phyloP scores from a whole-genome alignment of 139 green algal genomes.

The Asterochloris sp. region DNA sequence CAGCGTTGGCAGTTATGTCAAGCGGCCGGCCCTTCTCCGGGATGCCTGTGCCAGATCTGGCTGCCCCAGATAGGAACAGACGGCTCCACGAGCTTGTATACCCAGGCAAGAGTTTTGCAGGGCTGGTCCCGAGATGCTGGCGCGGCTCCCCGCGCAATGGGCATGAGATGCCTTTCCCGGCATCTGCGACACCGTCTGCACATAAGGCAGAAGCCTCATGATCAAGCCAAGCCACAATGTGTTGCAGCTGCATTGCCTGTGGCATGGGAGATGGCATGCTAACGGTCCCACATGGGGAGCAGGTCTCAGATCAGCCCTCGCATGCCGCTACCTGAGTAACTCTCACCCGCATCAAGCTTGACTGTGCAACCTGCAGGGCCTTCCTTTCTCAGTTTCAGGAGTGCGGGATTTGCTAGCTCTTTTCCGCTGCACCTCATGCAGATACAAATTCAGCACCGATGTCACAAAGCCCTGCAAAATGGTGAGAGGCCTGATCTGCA shows the following conservation, averaged over 20 bases:
- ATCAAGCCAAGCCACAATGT: too few species aligned
- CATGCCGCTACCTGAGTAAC: neutral
- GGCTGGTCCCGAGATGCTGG: too few species aligned
- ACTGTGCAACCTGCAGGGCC: conserved; percentile 43
- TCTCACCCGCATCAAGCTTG: neutral
- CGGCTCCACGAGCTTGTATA: too few species aligned
- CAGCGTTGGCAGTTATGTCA: neutral
- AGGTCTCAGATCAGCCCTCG: neutral
- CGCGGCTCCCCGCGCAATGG: too few species aligned
- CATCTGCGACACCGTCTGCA: too few species aligned
- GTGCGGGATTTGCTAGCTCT: conserved; percentile 77
- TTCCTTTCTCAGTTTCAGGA: conserved; percentile 74
- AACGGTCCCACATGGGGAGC: neutral
- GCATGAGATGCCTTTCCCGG: too few species aligned
- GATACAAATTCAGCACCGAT: conserved; percentile 79
- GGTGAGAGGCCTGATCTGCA: neutral
- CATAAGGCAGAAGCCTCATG: too few species aligned
- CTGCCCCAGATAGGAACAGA: neutral
- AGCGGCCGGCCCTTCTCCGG: neutral
- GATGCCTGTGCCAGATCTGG: neutral
- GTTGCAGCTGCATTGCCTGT: too few species aligned
- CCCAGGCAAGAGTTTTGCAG: too few species aligned
- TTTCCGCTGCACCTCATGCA: conserved; percentile 82
- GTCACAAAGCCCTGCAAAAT: conserved; percentile 39
- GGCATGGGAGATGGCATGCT: neutral